phyloP scores from a whole-genome alignment of 2,329 filamentous ascomycete genomes.

The Aureobasidium pullulans region DNA sequence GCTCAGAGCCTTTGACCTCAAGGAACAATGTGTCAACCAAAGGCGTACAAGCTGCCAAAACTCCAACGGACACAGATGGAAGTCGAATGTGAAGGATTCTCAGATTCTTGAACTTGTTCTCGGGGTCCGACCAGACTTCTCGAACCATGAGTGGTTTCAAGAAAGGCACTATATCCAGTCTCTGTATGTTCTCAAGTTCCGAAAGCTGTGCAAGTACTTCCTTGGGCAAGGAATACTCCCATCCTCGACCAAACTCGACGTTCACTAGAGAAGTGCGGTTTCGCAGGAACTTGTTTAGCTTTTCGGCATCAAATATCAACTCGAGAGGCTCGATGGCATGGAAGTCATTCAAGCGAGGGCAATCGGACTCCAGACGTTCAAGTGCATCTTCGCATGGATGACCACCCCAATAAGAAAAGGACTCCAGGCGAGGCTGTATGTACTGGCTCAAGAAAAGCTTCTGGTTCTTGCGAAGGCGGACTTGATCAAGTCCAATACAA shows the following conservation, averaged over 20 bases:
- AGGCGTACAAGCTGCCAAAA: background rate
- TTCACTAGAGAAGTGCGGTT: background rate
- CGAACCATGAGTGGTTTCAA: background rate
- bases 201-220: background rate
- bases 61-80: background rate
- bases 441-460: background rate
- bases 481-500: background rate
- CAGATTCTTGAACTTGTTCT: background rate
- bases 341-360: background rate
- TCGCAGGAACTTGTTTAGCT: background rate
- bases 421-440: background rate
- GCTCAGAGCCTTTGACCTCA: background rate
- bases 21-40: background rate
- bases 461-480: background rate
- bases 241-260: background rate
- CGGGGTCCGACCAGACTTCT: background rate
- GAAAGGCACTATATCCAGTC: background rate
- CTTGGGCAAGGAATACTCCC: background rate
- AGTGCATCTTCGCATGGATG: constrained; percentile 1
- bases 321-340: background rate
- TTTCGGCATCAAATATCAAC: background rate
- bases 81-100: background rate
- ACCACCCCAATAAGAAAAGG: background rate
- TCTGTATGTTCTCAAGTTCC: background rate
- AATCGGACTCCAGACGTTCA: background rate